phyloP scores from a whole-genome alignment of 2,329 filamentous ascomycete species.

The Amphichorda felina region DNA sequence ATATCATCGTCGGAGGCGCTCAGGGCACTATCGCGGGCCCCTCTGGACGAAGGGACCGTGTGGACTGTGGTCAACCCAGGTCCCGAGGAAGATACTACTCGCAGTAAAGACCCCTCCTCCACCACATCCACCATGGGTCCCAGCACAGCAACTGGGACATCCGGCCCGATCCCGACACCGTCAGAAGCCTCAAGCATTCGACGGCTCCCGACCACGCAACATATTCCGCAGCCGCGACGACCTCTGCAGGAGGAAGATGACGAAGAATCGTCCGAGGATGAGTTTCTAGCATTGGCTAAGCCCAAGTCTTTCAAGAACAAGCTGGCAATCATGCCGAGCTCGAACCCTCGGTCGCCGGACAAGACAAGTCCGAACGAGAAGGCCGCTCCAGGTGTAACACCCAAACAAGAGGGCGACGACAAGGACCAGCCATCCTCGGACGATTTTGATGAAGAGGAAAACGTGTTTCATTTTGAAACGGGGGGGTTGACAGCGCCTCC shows the following conservation, averaged over 20 bases:
- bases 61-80: constrained; percentile 35
- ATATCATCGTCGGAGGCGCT: constrained; percentile 44
- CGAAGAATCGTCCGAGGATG: constrained; percentile 25
- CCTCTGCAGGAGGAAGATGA: neutral
- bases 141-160: neutral
- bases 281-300: constrained; percentile 27
- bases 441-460: constrained; percentile 22
- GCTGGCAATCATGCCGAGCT: constrained; percentile 5
- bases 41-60: constrained; percentile 36
- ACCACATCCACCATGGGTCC: neutral
- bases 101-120: neutral
- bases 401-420: constrained; percentile 4
- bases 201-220: neutral
- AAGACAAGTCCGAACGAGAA: neutral
- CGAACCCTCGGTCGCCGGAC: too few relatives aligned
- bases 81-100: constrained; percentile 8
- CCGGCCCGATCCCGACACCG: neutral
- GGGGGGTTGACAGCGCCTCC: constrained; percentile 18
- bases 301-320: constrained; percentile 17
- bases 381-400: neutral
- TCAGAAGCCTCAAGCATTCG: neutral
- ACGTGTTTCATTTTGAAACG: constrained; percentile 33
- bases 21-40: constrained; percentile 36
- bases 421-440: constrained; percentile 5
- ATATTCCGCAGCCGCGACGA: neutral